phyloP scores from a whole-genome alignment of 495 filamentous ascomycete species.

The Bacidia rubella region DNA sequence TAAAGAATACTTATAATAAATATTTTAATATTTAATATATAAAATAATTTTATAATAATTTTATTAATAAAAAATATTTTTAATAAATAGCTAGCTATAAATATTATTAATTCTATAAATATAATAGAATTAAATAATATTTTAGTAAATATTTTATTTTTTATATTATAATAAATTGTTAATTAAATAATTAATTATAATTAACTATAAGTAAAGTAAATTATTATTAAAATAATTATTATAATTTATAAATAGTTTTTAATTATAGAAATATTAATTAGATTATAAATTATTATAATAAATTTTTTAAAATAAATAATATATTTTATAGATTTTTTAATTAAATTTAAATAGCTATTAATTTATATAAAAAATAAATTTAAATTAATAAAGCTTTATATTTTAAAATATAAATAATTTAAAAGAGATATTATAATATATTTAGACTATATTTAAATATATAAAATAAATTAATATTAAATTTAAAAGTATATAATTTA shows the following conservation, averaged over 20 bases:
- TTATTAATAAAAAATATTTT: background rate
- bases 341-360: background rate
- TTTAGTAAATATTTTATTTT: conserved; percentile 1
- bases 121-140: conserved; percentile 2
- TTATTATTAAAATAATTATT: background rate
- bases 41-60: background rate
- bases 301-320: background rate
- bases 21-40: background rate
- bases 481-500: background rate
- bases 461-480: background rate
- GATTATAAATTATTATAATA: background rate
- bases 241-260: background rate
- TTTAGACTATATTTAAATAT: background rate
- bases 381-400: conserved; percentile 2
- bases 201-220: too few species aligned
- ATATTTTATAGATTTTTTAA: conserved; percentile 1
- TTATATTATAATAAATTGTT: background rate
- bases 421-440: conserved; percentile 1
- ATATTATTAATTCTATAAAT: too few species aligned
- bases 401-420: conserved; percentile 1
- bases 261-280: background rate
- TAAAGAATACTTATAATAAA: too few species aligned
- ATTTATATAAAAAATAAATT: background rate
- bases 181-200: background rate
- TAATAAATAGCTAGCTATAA: too few species aligned